Evolutionary conservation across 106 monocot species (phyloP).

Genomic region (Vanilla planifolia): DNA sequence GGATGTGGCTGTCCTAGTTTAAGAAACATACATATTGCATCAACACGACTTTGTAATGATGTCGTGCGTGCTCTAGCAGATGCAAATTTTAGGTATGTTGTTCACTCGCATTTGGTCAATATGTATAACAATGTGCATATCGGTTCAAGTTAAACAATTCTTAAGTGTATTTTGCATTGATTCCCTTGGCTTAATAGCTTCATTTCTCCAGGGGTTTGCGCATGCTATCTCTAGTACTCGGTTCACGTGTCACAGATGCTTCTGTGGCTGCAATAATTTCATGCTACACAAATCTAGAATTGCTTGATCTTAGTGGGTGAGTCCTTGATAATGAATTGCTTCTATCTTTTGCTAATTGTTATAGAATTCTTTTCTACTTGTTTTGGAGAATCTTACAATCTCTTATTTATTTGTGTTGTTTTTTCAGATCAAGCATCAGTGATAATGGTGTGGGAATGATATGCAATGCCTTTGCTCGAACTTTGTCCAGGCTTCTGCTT

Average conservation of each 20-base stretch:
- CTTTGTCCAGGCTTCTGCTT: conserved; percentile 73
- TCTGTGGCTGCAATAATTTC: conserved; percentile 83
- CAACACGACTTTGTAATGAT: conserved; percentile 64
- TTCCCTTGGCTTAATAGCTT: neutral
- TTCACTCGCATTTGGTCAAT: conserved; percentile 14
- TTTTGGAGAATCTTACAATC: neutral
- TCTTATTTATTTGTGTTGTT: neutral
- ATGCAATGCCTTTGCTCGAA: conserved; percentile 71
- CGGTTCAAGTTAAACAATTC: neutral
- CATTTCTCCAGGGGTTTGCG: conserved; percentile 54
- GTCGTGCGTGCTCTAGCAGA: conserved; percentile 74
- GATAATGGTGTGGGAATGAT: conserved; percentile 98
- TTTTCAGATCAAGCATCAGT: conserved; percentile 76
- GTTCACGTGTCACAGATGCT: conserved; percentile 87
- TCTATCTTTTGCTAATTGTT: no score
- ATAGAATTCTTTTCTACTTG: no score
- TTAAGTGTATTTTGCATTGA: neutral
- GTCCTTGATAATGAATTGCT: no score
- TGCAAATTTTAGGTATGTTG: conserved; percentile 70
- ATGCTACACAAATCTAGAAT: conserved; percentile 46
- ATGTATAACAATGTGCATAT: no score
- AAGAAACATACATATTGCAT: conserved; percentile 72
- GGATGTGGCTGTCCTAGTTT: conserved; percentile 59
- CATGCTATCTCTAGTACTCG: conserved; percentile 77
- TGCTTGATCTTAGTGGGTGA: conserved; percentile 98